Conservation (phyloP, 495 filamentous ascomycete species). For the Chaetomium fimeti region DNA sequence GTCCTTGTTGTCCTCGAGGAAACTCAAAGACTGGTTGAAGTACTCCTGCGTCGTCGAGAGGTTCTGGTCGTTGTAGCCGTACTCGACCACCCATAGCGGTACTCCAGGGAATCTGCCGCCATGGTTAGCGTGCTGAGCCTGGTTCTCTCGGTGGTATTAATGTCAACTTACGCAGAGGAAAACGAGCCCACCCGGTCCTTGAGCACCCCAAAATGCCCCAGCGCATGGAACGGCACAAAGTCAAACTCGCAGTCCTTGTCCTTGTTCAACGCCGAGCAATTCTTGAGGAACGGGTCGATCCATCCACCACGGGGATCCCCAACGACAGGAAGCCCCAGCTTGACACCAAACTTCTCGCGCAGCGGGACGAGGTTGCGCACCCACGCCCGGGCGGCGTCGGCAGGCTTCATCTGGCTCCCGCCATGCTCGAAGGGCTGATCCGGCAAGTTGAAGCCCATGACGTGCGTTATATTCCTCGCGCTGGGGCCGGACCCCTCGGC, state of each 20-base stretch:
- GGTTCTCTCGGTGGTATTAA: background rate
- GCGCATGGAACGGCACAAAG: conserved; percentile 67
- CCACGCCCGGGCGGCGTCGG: conserved; percentile 56
- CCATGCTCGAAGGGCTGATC: conserved; percentile 51
- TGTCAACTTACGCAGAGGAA: conserved; percentile 27
- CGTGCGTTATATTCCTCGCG: conserved; percentile 53
- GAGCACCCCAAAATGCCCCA: conserved; percentile 57
- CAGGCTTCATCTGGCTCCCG: conserved; percentile 51
- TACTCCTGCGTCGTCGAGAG: conserved; percentile 52
- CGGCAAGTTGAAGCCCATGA: conserved; percentile 66
- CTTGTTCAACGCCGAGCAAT: conserved; percentile 33
- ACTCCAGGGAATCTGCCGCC: conserved; percentile 43
- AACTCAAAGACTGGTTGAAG: conserved; percentile 54
- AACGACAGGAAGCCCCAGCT: conserved; percentile 52
- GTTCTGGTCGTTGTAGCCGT: conserved; percentile 44
- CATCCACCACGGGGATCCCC: conserved; percentile 51
- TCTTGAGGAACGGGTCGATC: conserved; percentile 56
- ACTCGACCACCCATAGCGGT: conserved; percentile 61
- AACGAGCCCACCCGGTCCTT: conserved; percentile 43
- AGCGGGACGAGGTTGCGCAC: conserved; percentile 58
- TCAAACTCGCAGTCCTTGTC: conserved; percentile 51
- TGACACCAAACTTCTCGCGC: conserved; percentile 44
- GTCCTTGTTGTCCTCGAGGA: conserved; percentile 50
- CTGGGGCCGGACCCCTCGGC: background rate
- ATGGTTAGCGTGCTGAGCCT: background rate